These are phyloP conservation scores for Blastobotrys buckinghamii DNA, from an alignment of 1,139 yeast genomes.

Conservation along the genomic window DNA sequence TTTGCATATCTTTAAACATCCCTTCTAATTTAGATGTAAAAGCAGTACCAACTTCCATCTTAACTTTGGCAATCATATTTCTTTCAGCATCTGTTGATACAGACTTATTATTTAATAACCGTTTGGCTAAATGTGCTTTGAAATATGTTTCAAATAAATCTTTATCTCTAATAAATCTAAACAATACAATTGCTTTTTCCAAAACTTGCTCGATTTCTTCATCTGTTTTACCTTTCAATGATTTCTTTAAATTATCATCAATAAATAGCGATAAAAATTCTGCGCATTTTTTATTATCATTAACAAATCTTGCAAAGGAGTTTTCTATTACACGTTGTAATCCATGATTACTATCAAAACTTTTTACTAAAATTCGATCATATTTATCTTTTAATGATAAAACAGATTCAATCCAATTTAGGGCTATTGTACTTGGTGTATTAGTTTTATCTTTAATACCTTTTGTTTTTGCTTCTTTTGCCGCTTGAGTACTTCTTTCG, in stretches of 20 bases:
- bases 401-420: constrained; percentile 63
- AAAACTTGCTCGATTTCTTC: constrained; percentile 52
- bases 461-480: constrained; percentile 22
- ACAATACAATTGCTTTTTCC: constrained; percentile 52
- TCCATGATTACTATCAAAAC: constrained; percentile 46
- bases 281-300: constrained; percentile 52
- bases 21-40: constrained; percentile 78
- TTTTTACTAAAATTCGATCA: constrained; percentile 40
- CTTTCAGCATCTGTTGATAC: constrained; percentile 61
- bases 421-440: constrained; percentile 48
- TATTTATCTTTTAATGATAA: constrained; percentile 51
- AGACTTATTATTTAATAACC: constrained; percentile 54
- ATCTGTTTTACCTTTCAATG: constrained; percentile 45
- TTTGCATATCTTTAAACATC: constrained; percentile 77
- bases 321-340: constrained; percentile 53
- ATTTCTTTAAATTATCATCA: constrained; percentile 64
- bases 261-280: constrained; percentile 71
- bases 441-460: constrained; percentile 34
- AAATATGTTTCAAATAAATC: constrained; percentile 84
- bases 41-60: constrained; percentile 74
- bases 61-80: constrained; percentile 59
- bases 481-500: constrained; percentile 18
- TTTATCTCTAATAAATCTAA: constrained; percentile 70
- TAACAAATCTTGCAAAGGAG: constrained; percentile 60
- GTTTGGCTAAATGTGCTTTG: constrained; percentile 82